Base-by-base conservation (phyloP, 331 rosid species). In the Pyrus hybrid region DNA sequence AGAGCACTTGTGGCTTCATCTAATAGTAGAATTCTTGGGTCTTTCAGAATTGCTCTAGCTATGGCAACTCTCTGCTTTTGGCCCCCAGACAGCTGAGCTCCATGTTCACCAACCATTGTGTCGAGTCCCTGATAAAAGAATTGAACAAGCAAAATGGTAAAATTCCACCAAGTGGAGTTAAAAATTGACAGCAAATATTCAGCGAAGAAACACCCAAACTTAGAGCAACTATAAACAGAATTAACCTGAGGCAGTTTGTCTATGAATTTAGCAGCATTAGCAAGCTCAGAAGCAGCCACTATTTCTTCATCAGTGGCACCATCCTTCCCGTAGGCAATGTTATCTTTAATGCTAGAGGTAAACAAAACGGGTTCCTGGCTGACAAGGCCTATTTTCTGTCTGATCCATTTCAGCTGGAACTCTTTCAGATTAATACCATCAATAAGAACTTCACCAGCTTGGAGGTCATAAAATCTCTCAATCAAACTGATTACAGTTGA, bases 381-480 rank as follows among this genome's bases (percentile, higher is more conserved):
- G n/a, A n/a, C n/a, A n/a, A n/a, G n/a, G n/a, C n/a, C n/a, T n/a
- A n/a, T n/a, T n/a, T n/a, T n/a, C n/a, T n/a, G n/a, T n/a, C n/a
- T n/a, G n/a, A n/a, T n/a, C n/a, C 98, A 93, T 80, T 88, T 88
- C 67, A 91, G 72, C 18, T 83, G 89, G 76, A 88, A 84, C 37
- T 88, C 88, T 77, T 70, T 91, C 32, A 93, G 83, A 76, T 93
- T 83, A 74, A 89, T 76, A 7, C 88, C 86, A 21, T 93, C 97
- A 70, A 93, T 89, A 77, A 93, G 90, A 62, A 93, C 85, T 77
- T 91, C 81, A 56, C 97, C 98, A 29, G 81, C 77, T 23, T 86
- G 87, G 12, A 94, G 98, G 75, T 93, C 98, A 72, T 93, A 91
- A 74, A 93, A 93, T 82, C 98, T 89, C 84, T 93, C 92, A 18